Evolutionary conservation across 2,329 filamentous ascomycete genomes (phyloP).

Genomic region (Exophiala oligosperma): DNA sequence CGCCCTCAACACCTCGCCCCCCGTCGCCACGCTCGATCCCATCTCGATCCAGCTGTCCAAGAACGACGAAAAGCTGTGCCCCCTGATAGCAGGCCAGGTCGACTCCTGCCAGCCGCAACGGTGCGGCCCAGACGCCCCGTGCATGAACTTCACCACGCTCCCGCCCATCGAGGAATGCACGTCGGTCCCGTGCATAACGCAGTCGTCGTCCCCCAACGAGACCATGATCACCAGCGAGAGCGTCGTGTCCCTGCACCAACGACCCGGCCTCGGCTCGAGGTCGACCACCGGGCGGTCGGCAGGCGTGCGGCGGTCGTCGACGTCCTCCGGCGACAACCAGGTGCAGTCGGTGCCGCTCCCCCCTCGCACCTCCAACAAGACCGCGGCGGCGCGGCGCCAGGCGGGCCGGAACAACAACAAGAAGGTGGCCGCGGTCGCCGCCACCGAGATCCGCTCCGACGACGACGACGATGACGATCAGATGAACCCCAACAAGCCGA

Average conservation of each 20-base stretch:
- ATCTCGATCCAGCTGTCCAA: conserved; percentile 20
- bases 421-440: background rate
- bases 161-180: conserved; percentile 31
- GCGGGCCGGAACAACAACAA: conserved; percentile 1
- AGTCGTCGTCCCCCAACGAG: conserved; percentile 18
- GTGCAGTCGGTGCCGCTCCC: conserved; percentile 18
- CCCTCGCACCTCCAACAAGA: conserved; percentile 3
- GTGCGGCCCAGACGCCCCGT: conserved; percentile 29
- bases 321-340: conserved; percentile 14
- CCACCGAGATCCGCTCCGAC: conserved; percentile 7
- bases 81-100: conserved; percentile 26
- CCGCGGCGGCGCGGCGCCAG: conserved; percentile 9
- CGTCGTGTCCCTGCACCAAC: conserved; percentile 20
- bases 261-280: conserved; percentile 17
- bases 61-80: conserved; percentile 26
- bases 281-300: conserved; percentile 6
- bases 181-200: conserved; percentile 25
- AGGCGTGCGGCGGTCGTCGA: conserved; percentile 9
- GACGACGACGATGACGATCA: conserved; percentile 14
- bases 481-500: conserved; percentile 17
- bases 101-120: conserved; percentile 25
- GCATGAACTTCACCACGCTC: conserved; percentile 28
- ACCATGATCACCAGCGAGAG: conserved; percentile 25
- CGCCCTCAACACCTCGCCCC: conserved; percentile 23
- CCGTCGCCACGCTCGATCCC: conserved; percentile 21